A percentile compares a stretch with the other conserved stretches of the same genome.
Evolutionary conservation across 257 asterid genomes (phyloP).

Genomic region (Plantago ovata): DNA sequence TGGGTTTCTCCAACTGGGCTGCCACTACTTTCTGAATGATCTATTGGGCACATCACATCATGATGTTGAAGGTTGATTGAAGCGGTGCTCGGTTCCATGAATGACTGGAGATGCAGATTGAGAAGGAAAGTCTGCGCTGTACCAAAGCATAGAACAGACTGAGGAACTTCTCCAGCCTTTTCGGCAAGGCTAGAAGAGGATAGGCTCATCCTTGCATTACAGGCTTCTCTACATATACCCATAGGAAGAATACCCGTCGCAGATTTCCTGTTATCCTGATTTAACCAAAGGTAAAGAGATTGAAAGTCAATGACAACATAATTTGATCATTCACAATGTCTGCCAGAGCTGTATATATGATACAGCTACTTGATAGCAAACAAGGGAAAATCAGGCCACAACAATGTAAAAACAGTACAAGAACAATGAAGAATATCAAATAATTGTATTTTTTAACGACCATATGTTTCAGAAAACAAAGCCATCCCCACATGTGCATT

Average conservation of each 20-base stretch:
- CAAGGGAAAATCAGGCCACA: too few relatives aligned
- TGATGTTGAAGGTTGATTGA: conserved; percentile 33
- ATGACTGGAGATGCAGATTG: conserved; percentile 38
- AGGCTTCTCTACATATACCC: conserved; percentile 47
- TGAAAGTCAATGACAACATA: conserved; percentile 17
- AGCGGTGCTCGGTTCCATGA: conserved; percentile 35
- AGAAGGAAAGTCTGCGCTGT: conserved; percentile 20
- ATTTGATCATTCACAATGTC: conserved; percentile 9
- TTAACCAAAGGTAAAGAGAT: conserved; percentile 20
- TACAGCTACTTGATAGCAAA: too few relatives aligned
- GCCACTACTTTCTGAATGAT: conserved; percentile 32
- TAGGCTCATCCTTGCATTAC: conserved; percentile 27
- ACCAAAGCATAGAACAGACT: too few relatives aligned
- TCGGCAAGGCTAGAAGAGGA: conserved; percentile 20
- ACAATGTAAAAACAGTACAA: too few relatives aligned
- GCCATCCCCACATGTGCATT: too few relatives aligned
- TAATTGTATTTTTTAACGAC: too few relatives aligned
- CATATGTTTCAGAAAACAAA: too few relatives aligned
- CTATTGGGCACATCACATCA: conserved; percentile 24
- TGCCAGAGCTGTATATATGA: background rate
- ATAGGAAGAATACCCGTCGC: conserved; percentile 40
- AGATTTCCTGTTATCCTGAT: conserved; percentile 45
- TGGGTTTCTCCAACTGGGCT: conserved; percentile 27
- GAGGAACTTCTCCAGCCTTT: too few relatives aligned
- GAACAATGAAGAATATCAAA: too few relatives aligned